Evolutionary conservation across 2,329 filamentous ascomycete species (phyloP), one percentile per base, ranked within the genome.

Genomic region (Ceratocystis harringtonii): DNA sequence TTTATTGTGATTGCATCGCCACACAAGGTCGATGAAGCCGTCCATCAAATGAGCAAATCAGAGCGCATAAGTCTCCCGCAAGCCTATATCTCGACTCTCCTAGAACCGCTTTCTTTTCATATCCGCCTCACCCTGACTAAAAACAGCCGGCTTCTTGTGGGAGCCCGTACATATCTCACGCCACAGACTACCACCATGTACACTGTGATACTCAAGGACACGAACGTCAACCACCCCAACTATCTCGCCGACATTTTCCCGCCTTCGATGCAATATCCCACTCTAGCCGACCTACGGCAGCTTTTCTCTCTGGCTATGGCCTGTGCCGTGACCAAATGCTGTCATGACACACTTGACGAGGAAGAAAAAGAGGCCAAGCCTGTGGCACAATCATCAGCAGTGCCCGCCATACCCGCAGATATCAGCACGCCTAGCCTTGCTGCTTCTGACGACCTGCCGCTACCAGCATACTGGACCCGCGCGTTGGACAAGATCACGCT

Each of bases 71-170:
- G 58, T 73, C 73, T 5, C 74, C 77, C 36, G 74, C 78, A 50
- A 70, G 74, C 50, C 74, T 77, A 68, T 57, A 63, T 69, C n/a
- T 62, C 60, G 62, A 48, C 36, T 28, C 63, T 68, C 8, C 43
- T 67, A 15, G 63, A 67, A 19, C 68, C 67, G 30, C 63, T 68
- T 19, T 52, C 74, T 22, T 77, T 75, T 67, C 62, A 69, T 70
- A 75, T 81, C 63, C 76, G 78, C 45, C 69, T 83, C 12, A 73
- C 72, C 41, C 74, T 84, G 63, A 77, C 79, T 1, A 75, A 79
- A 0, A 73, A 76, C 15, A 71, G 73, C 2, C 73, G 74, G 7
- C 68, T 82, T 30, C 73, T 74, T 45, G 73, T 83, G 67, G 75
- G 76, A 44, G 76, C 77, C 55, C 76, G 75, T 28, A 79, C 80